Percentiles rank a stretch among this genome's conserved stretches.
phyloP scores from a whole-genome alignment of 2,329 filamentous ascomycete genomes.

The Trichophyton benhamiae region DNA sequence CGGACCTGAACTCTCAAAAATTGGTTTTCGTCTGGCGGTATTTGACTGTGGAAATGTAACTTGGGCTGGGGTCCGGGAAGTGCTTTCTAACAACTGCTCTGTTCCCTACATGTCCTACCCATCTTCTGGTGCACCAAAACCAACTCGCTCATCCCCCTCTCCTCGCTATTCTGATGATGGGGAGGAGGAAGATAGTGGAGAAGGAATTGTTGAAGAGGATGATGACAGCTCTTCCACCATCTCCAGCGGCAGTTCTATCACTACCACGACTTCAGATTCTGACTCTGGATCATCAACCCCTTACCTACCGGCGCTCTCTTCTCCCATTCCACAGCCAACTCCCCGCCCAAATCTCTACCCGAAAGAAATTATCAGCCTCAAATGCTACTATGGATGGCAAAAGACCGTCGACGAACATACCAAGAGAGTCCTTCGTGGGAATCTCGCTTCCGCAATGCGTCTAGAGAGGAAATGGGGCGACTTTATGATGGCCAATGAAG shows the following conservation, averaged over 20 bases:
- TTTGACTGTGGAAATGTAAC: slow-evolving; percentile 90
- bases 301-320: neutral
- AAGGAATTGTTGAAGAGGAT: neutral
- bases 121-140: slow-evolving; percentile 23
- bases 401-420: slow-evolving; percentile 89
- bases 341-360: slow-evolving; percentile 45
- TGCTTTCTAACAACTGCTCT: slow-evolving; percentile 74
- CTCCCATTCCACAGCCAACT: neutral
- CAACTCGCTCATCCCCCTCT: slow-evolving; percentile 15
- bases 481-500: slow-evolving; percentile 83
- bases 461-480: slow-evolving; percentile 86
- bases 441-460: slow-evolving; percentile 60
- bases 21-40: slow-evolving; percentile 64
- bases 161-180: neutral
- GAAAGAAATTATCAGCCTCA: slow-evolving; percentile 68
- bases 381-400: slow-evolving; percentile 93
- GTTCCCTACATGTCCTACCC: slow-evolving; percentile 42
- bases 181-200: neutral
- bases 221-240: neutral
- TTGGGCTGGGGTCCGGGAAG: slow-evolving; percentile 80
- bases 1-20: slow-evolving; percentile 36
- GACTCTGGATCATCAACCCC: neutral
- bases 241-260: slow-evolving; percentile 1
- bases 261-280: neutral
- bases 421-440: slow-evolving; percentile 67